Evolutionary conservation across 441 rosid genomes (phyloP), one percentile per base, ranked within the genome.

Genomic region (Syzygium malaccense): DNA sequence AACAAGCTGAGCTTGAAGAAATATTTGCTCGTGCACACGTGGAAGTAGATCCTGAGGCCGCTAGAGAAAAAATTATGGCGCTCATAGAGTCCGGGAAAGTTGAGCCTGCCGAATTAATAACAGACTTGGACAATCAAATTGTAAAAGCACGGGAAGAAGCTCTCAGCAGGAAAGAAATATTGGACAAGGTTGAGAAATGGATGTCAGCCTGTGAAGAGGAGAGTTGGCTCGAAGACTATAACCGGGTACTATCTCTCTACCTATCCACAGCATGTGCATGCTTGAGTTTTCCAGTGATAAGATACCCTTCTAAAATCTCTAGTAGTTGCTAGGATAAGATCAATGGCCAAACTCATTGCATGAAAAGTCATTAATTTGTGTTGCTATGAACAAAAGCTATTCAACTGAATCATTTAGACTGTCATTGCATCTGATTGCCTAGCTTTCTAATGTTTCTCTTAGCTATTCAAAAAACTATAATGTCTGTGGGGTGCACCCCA

Each of bases 121-220:
- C 98, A 57, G 97, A 98, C 93, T 94, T 97, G 99, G 99, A 98
- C 93, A 93, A 93, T 90, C 98, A 97, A 91, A 96, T 97, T 88
- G 94, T 94, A 55, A 95, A 93, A 89, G 98, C 99, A 85, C 96
- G 94, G 91, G 99, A 98, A 89, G 99, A 97, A 93, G 94, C 97
- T 60, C 93, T 94, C 87, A 98, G 99, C 92, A 94, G 99, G 91
- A 98, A 94, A 94, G 99, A 98, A 11, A 98, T 96, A 91, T 92
- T 98, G 94, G 99, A 98, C 90, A 95, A 98, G 93, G 98, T 97
- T 45, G 99, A 98, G 93, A 98, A 97, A 92, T 98, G 99, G 99
- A 98, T 98, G 99, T 97, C 95, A 55, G 98, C 99, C 89, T 97
- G 99, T 90, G 99, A 98, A 94, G 99, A 97, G 93, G 99, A 98